Evolutionary conservation across 2,329 filamentous ascomycete genomes (phyloP).

Genomic region (Cladosporium sp.): DNA sequence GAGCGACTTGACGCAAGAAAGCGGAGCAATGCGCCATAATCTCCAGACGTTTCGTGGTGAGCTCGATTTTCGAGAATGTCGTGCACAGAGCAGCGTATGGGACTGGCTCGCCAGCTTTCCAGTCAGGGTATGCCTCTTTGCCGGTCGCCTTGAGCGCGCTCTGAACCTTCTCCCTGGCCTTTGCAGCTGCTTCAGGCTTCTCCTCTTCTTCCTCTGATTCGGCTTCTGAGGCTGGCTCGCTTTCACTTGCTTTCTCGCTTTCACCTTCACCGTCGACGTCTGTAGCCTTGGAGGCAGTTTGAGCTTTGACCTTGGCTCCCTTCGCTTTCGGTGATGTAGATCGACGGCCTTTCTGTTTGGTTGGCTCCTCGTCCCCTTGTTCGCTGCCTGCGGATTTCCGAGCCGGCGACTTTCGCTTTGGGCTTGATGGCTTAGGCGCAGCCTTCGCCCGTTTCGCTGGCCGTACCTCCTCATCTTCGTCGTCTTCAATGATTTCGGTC

Average conservation of each 20-base stretch:
- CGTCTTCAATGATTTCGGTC: slow-evolving; percentile 11
- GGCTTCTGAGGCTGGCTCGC: slow-evolving; percentile 22
- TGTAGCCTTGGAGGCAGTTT: neutral
- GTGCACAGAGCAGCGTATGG: slow-evolving; percentile 93
- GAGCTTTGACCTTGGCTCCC: slow-evolving; percentile 2
- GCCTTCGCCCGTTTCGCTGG: slow-evolving; percentile 4
- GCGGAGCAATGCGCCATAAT: slow-evolving; percentile 86
- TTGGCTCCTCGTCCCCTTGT: slow-evolving; percentile 44
- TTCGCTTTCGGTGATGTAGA: slow-evolving; percentile 2
- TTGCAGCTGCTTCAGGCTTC: slow-evolving; percentile 67
- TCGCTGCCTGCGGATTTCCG: slow-evolving; percentile 24
- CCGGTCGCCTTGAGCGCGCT: slow-evolving; percentile 63
- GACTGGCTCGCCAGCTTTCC: slow-evolving; percentile 82
- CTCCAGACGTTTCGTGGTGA: slow-evolving; percentile 85
- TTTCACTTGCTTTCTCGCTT: slow-evolving; percentile 11
- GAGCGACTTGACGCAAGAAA: slow-evolving; percentile 90
- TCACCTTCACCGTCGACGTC: slow-evolving; percentile 17
- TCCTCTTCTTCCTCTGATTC: slow-evolving; percentile 53
- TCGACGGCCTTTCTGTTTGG: slow-evolving; percentile 17
- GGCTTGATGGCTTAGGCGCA: neutral
- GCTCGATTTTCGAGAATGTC: slow-evolving; percentile 90
- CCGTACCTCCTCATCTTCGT: slow-evolving; percentile 17
- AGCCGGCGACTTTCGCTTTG: neutral
- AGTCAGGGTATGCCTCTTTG: slow-evolving; percentile 90
- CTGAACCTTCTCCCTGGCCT: slow-evolving; percentile 77